Conservation (phyloP, 108 stramenopile genomes). For the Skeletonema costatum region DNA sequence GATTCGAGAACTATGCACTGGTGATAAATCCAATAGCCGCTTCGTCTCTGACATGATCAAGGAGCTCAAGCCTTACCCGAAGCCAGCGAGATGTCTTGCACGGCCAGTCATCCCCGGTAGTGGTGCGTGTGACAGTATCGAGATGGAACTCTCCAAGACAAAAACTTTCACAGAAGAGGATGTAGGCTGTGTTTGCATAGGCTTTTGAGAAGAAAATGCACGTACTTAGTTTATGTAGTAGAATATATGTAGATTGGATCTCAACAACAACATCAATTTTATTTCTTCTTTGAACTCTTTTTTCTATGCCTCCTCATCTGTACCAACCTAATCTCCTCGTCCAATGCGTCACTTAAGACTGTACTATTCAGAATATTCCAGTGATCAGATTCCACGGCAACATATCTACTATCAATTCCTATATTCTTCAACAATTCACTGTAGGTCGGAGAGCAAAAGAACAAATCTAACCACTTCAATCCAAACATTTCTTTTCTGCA, state of each 20-base stretch:
- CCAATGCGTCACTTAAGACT: constrained; percentile 36
- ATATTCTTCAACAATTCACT: constrained; percentile 15
- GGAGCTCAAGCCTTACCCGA: neutral
- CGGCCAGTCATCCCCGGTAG: neutral
- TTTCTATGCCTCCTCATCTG: neutral
- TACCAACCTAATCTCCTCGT: constrained; percentile 20
- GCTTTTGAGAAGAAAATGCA: neutral
- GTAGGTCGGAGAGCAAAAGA: constrained; percentile 57
- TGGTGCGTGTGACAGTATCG: neutral
- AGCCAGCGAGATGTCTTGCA: neutral
- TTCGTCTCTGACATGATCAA: constrained; percentile 5
- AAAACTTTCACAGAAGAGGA: neutral
- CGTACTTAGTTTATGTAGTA: neutral
- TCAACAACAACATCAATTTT: neutral
- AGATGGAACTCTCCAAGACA: neutral
- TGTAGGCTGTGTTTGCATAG: neutral
- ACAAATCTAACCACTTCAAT: constrained; percentile 50
- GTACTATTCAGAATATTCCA: constrained; percentile 60
- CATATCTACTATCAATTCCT: constrained; percentile 35
- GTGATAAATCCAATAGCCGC: constrained; percentile 10
- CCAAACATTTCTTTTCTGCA: constrained; percentile 64
- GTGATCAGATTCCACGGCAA: constrained; percentile 55
- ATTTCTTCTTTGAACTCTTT: neutral
- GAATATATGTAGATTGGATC: no score
- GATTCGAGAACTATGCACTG: neutral